Percentiles rank a stretch among this genome's conserved stretches.
phyloP scores from a whole-genome alignment of 2,329 filamentous ascomycete genomes.

The Fusarium camptoceras region DNA sequence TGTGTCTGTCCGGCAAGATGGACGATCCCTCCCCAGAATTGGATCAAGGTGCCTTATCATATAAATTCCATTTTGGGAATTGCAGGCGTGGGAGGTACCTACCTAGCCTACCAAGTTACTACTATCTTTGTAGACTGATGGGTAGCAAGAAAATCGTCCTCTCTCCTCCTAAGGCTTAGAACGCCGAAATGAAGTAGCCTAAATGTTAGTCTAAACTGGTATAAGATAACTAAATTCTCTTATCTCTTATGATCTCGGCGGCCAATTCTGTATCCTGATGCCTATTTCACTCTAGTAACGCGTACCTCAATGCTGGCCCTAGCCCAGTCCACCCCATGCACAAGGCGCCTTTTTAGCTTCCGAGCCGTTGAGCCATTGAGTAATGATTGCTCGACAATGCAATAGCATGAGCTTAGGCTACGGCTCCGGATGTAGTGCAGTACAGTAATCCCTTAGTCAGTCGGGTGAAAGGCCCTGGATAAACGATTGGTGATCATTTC shows the following conservation, averaged over 20 bases:
- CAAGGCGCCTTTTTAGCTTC: conserved; percentile 30
- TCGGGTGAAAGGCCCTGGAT: background rate
- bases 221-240: background rate
- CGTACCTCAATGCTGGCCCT: background rate
- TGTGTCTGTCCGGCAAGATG: conserved; percentile 28
- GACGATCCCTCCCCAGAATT: conserved; percentile 40
- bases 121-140: background rate
- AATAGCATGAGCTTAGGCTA: conserved; percentile 13
- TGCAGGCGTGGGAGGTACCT: conserved; percentile 9
- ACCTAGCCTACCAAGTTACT: background rate
- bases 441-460: conserved; percentile 1
- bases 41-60: conserved; percentile 15
- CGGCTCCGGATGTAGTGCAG: conserved; percentile 7
- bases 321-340: background rate
- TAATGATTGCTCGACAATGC: conserved; percentile 8
- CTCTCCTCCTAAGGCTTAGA: background rate
- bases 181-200: background rate
- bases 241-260: background rate
- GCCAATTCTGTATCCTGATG: background rate
- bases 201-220: background rate
- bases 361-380: conserved; percentile 34
- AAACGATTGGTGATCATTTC: background rate
- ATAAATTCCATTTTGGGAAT: conserved; percentile 1
- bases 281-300: background rate
- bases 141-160: background rate